phyloP scores from a whole-genome alignment of 495 filamentous ascomycete species.

The Platismatia glauca region DNA sequence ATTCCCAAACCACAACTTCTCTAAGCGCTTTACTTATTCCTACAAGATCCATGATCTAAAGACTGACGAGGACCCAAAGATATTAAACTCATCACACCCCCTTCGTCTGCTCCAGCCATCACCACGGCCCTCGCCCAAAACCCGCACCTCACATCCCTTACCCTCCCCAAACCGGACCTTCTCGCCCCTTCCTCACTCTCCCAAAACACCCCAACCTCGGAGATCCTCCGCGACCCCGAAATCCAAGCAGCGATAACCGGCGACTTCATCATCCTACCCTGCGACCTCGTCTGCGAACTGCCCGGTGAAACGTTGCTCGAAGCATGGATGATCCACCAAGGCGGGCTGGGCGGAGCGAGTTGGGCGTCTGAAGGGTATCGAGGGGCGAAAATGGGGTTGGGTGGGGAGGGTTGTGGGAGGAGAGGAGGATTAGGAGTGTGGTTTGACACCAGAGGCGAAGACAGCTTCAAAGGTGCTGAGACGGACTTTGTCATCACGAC shows the following conservation, averaged over 20 bases:
- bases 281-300: slow-evolving; percentile 87
- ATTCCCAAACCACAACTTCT: background rate
- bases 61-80: slow-evolving; percentile 37
- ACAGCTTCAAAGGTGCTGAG: slow-evolving; percentile 74
- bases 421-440: slow-evolving; percentile 77
- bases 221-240: slow-evolving; percentile 76
- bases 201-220: slow-evolving; percentile 74
- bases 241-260: slow-evolving; percentile 60
- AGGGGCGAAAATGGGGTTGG: slow-evolving; percentile 33
- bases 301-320: slow-evolving; percentile 72
- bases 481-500: slow-evolving; percentile 79
- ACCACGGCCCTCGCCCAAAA: slow-evolving; percentile 74
- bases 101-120: slow-evolving; percentile 60
- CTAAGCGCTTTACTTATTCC: background rate
- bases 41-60: background rate
- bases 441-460: slow-evolving; percentile 74
- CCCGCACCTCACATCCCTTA: slow-evolving; percentile 74
- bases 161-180: slow-evolving; percentile 62
- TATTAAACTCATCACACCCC: slow-evolving; percentile 76
- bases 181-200: slow-evolving; percentile 63
- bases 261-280: slow-evolving; percentile 86
- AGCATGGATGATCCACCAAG: slow-evolving; percentile 83
- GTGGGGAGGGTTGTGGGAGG: slow-evolving; percentile 47
- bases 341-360: slow-evolving; percentile 46
- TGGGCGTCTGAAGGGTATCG: slow-evolving; percentile 19